Percentiles rank a stretch among this genome's conserved stretches.
Conservation (phyloP, 257 asterid genomes). For the Przewalskia tangutica region DNA sequence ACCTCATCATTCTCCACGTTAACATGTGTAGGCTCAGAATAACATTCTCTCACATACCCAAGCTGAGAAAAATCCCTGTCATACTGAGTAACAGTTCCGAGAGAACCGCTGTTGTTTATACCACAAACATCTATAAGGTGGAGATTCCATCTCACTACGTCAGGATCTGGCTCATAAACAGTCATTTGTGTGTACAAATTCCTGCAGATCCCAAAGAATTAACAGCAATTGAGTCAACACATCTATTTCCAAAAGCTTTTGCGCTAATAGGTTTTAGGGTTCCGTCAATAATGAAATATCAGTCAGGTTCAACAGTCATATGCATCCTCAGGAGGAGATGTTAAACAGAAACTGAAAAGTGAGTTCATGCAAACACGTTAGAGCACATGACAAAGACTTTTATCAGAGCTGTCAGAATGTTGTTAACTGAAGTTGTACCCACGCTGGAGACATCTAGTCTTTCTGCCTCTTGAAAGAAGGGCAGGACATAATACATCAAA, state of each 20-base stretch:
- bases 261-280: neutral
- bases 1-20: constrained; percentile 60
- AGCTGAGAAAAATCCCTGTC: constrained; percentile 32
- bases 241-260: neutral
- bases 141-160: constrained; percentile 55
- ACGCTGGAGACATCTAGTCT: neutral
- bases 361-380: neutral
- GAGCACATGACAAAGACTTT: neutral
- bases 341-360: neutral
- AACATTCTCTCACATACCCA: constrained; percentile 35
- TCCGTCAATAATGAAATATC: neutral
- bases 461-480: neutral
- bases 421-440: neutral
- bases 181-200: neutral
- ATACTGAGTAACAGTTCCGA: constrained; percentile 44
- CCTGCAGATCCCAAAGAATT: constrained; percentile 1
- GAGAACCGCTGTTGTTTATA: constrained; percentile 34
- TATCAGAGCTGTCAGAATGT: neutral
- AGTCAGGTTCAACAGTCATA: neutral
- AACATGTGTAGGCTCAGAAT: constrained; percentile 9
- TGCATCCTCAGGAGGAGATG: neutral
- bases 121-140: constrained; percentile 38
- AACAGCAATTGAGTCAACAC: constrained; percentile 2
- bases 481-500: neutral
- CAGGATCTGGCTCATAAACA: constrained; percentile 4